Conservation (phyloP, 192 early-diverging fungal species). For the Glomus cerebriforme region DNA sequence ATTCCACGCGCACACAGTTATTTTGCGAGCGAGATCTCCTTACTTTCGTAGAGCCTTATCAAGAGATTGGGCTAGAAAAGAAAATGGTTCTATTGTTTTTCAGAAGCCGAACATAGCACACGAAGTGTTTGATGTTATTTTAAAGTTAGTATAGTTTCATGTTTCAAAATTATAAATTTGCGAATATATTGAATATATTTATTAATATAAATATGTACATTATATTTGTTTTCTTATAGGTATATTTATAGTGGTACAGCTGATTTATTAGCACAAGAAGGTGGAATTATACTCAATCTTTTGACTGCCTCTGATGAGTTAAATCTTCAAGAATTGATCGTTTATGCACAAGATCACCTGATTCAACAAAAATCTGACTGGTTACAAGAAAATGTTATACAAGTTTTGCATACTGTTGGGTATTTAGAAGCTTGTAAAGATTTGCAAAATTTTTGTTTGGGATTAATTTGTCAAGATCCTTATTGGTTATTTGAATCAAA, state of each 20-base stretch:
- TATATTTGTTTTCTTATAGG: not conserved
- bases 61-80: slow-evolving; percentile 17
- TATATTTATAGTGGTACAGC: slow-evolving; percentile 20
- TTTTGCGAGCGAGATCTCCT: slow-evolving; percentile 22
- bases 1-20: slow-evolving; percentile 21
- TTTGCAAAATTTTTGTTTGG: slow-evolving; percentile 26
- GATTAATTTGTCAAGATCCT: slow-evolving; percentile 27
- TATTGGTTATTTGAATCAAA: slow-evolving; percentile 16
- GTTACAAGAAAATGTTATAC: slow-evolving; percentile 21
- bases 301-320: slow-evolving; percentile 19
- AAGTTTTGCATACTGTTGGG: slow-evolving; percentile 4
- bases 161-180: not conserved
- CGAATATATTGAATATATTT: not conserved
- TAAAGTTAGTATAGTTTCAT: slow-evolving; percentile 13
- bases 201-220: not conserved
- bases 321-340: slow-evolving; percentile 16
- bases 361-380: slow-evolving; percentile 27
- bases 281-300: slow-evolving; percentile 2
- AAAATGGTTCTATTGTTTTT: slow-evolving; percentile 13
- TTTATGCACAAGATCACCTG: slow-evolving; percentile 9
- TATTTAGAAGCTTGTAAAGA: slow-evolving; percentile 7
- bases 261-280: slow-evolving; percentile 7
- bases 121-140: slow-evolving; percentile 10
- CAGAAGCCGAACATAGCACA: slow-evolving; percentile 16
- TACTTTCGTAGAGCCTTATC: slow-evolving; percentile 30